Evolutionary conservation across 306 rosid genomes (phyloP).

Genomic region (Sechiopsis laciniata): DNA sequence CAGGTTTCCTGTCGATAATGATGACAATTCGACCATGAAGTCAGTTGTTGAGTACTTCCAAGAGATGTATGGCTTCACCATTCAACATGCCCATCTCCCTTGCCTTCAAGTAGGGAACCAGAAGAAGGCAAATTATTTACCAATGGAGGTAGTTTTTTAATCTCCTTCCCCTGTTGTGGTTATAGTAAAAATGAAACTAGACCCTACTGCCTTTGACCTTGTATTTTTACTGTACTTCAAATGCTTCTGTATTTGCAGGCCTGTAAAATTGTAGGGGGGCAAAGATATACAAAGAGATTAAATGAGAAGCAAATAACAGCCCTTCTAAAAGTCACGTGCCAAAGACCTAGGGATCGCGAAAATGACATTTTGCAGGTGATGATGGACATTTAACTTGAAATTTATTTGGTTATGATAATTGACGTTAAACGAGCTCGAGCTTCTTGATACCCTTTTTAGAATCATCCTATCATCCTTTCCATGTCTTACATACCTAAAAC

Average conservation of each 20-base stretch:
- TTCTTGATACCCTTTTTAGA: not conserved
- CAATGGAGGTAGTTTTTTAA: conserved; percentile 68
- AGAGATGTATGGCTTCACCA: conserved; percentile 94
- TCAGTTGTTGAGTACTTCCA: conserved; percentile 95
- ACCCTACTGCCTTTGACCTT: not conserved
- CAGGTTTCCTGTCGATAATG: conserved; percentile 73
- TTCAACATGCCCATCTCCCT: conserved; percentile 87
- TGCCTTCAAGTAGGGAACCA: conserved; percentile 99
- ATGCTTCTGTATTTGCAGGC: conserved; percentile 50
- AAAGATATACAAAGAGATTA: conserved; percentile 84
- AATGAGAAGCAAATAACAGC: conserved; percentile 94
- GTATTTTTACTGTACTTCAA: conserved; percentile 4
- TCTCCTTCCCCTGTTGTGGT: not conserved
- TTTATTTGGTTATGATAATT: not conserved
- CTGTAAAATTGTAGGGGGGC: conserved; percentile 98
- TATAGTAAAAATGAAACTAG: not conserved
- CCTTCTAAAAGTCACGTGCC: conserved; percentile 86
- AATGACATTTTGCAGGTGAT: conserved; percentile 78
- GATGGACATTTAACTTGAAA: not conserved
- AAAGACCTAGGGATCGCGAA: conserved; percentile 93
- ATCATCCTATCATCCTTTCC: not conserved
- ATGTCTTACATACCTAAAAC: not conserved
- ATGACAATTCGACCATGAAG: conserved; percentile 91
- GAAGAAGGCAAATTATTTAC: conserved; percentile 92
- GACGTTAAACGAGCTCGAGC: not conserved